phyloP scores from a whole-genome alignment of 2,329 filamentous ascomycete genomes.

The Fusarium subglutinans region DNA sequence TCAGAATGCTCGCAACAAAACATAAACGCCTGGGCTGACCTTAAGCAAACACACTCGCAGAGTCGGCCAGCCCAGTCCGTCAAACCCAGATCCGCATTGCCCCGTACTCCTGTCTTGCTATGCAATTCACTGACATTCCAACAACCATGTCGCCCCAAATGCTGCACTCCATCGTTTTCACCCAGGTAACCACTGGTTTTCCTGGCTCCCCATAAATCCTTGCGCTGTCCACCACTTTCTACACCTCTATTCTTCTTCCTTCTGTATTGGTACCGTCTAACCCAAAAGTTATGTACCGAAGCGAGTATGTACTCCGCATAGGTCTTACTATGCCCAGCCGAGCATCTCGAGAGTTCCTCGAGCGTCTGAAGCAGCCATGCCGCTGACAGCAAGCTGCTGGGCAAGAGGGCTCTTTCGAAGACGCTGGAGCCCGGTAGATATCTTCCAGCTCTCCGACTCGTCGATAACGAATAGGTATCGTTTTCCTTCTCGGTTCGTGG shows the following conservation, averaged over 20 bases:
- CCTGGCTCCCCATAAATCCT: conserved; percentile 33
- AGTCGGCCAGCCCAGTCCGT: conserved; percentile 25
- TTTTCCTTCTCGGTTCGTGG: conserved; percentile 72
- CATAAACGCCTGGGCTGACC: conserved; percentile 29
- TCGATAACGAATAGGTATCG: conserved; percentile 71
- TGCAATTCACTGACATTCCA: conserved; percentile 47
- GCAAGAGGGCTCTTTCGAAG: conserved; percentile 69
- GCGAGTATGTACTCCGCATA: conserved; percentile 26
- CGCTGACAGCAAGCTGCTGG: conserved; percentile 66
- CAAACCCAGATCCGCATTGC: conserved; percentile 35
- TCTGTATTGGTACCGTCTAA: conserved; percentile 31
- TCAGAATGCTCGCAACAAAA: conserved; percentile 43
- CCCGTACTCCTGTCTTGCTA: conserved; percentile 44
- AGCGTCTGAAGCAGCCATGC: conserved; percentile 64
- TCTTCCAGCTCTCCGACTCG: conserved; percentile 75
- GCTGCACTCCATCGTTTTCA: conserved; percentile 35
- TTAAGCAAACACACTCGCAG: conserved; percentile 7
- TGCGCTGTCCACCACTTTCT: conserved; percentile 8
- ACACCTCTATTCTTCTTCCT: conserved; percentile 18
- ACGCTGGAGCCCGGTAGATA: conserved; percentile 68
- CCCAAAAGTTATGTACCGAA: conserved; percentile 41
- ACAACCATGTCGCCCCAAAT: conserved; percentile 42
- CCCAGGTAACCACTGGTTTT: conserved; percentile 25
- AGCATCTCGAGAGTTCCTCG: conserved; percentile 66
- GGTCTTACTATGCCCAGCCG: conserved; percentile 56